Base-by-base conservation (phyloP, 2,329 filamentous ascomycete genomes). In the Aspergillus sp. region DNA sequence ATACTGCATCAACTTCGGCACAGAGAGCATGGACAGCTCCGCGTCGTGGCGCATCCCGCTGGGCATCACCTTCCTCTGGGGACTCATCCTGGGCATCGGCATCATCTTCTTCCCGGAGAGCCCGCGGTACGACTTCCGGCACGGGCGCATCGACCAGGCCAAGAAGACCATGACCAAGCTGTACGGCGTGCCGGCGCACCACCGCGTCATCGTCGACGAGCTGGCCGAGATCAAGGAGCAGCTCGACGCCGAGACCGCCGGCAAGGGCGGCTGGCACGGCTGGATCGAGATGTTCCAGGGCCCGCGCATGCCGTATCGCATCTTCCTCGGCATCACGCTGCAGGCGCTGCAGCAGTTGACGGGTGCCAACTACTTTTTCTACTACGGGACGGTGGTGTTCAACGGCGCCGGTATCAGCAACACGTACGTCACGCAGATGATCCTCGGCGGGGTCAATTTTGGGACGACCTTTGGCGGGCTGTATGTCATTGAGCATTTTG, bases 401-500 rank as follows among this genome's bases (percentile, higher is more conserved):
- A 43, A 80, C 55, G 81, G 84, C 2, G 83, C 86, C 7, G 85
- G 84, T 50, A 79, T 88, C 49, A 69, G 78, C 0, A 83, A 88
- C 65, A 81, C 81, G 6, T 85, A 84, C 58, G 71, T 81, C 51
- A 84, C 81, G 0, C 82, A 86, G 64, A 79, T 86, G 60, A 87
- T 88, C 47, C 76, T 86, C 9, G 75, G 75, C 34, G 81, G 82
- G 23, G 84, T 89, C 62, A 89, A 89, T 63, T 84, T 89, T 11
- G 78, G 72, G 47, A 81, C 78, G 61, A 88, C 86, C 3, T 83
- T 88, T 55, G 79, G 78, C 45, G 86, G 85, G 40, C 75, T 90
- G 9, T 89, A 83, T 62, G 78, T 88, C 14, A 85, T 89, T 1
- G 85, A 88, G 65, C 81, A 79, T 59, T 85, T 79, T 56, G 86